Conservation (phyloP, 176 grass and related monocot genomes). For the Aechmea fasciata region DNA sequence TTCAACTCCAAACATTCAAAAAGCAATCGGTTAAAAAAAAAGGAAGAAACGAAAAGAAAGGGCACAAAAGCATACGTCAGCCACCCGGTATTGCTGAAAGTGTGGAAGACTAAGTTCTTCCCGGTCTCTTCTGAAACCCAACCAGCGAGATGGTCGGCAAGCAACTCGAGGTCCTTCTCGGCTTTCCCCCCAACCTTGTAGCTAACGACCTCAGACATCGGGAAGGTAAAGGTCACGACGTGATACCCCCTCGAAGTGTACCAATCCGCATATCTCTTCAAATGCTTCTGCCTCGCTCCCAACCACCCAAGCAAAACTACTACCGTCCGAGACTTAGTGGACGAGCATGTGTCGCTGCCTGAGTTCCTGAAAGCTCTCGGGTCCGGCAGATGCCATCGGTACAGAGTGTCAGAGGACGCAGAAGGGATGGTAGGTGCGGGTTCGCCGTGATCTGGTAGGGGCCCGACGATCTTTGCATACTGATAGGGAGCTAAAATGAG, state of each 20-base stretch:
- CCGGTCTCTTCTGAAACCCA: conserved; percentile 74
- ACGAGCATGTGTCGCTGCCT: not conserved
- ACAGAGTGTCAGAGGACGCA: conserved; percentile 42
- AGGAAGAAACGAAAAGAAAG: not conserved
- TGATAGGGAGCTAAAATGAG: conserved; percentile 52
- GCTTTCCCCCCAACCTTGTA: conserved; percentile 66
- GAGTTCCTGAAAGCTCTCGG: conserved; percentile 17
- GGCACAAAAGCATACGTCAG: conserved; percentile 47
- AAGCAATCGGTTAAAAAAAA: not conserved
- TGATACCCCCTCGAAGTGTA: conserved; percentile 87
- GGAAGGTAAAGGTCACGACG: conserved; percentile 77
- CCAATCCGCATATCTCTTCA: conserved; percentile 80
- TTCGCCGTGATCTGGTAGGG: not conserved
- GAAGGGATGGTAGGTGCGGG: conserved; percentile 23
- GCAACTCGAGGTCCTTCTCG: conserved; percentile 56
- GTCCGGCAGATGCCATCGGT: conserved; percentile 81
- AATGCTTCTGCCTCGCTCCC: conserved; percentile 84
- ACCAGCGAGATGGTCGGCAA: conserved; percentile 56
- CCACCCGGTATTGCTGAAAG: conserved; percentile 97
- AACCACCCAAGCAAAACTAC: conserved; percentile 87
- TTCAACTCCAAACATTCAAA: not conserved
- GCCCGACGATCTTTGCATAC: conserved; percentile 45
- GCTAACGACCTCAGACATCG: conserved; percentile 68
- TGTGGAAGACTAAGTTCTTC: conserved; percentile 89
- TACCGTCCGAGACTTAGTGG: conserved; percentile 47